Evolutionary conservation across 2,329 filamentous ascomycete genomes (phyloP), one percentile per base, ranked within the genome.

Genomic region (Aspergillus puulaauensis): DNA sequence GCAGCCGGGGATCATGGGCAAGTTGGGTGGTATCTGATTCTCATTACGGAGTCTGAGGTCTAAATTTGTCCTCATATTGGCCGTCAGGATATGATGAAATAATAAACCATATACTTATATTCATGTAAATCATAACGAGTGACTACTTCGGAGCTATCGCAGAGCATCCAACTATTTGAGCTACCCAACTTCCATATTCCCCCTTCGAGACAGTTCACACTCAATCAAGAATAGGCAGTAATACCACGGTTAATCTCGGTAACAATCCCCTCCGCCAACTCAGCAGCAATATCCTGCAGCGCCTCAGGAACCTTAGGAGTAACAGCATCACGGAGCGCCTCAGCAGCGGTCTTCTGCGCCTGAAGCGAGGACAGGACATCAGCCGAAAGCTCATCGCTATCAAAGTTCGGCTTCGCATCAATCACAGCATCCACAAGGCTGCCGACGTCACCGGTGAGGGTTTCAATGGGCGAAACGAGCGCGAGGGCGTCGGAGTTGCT

Each of bases 241-340:
- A 61, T 59, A 31, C 59, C 59, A 1, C 52, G 39, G 17, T 58
- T 49, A 8, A 61, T 61, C 12, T 58, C 23, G 9, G 27, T 45
- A 15, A 50, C 40, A 37, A 61, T 59, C 6, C 51, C 43, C n/a
- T 51, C 17, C 1, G 59, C 45, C 2, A 61, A 41, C 8, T 50
- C 37, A 1, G 21, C 39, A 6, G 59, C 59, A 33, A 51, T 50
- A 12, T 21, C 48, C 37, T 56, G 39, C 27, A 61, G 39, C 1
- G 59, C 47, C 3, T 44, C 12, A 1, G 59, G 59, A 15, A 61
- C 56, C 49, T 61, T 58, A 12, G 59, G 56, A 2, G 56, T 56
- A 19, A 61, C 54, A 14, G 56, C 49, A 41, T 41, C 49, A 14
- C 41, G 23, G 11, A 61, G 37, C 12, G 35, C 53, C 45, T 58